Evolutionary conservation across 1,139 yeast genomes (phyloP), one percentile per base, ranked within the genome.

Genomic region (Pichia sp.): DNA sequence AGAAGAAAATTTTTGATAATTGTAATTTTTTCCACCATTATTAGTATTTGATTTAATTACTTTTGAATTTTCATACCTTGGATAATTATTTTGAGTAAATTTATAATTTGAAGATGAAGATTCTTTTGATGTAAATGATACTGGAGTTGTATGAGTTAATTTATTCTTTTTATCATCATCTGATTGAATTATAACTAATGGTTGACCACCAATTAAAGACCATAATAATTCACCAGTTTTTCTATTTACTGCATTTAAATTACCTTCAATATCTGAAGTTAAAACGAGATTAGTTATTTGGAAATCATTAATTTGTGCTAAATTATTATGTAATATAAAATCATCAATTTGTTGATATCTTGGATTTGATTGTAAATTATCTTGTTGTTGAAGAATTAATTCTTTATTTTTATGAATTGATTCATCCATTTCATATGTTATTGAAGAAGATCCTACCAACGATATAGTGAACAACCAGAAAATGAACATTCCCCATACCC

Each of bases 211-310:
- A 1, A 76, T 78, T 10, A 90, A 67, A 0, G 89, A 76, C 98
- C 98, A 92, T 25, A 84, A 62, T 26, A 83, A 67, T 39, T 79
- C 77, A 1, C 98, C 98, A 0, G 86, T 79, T 50, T 78, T 73
- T 53, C 98, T 72, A 56, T 84, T 83, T 11, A 92, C 66, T 0
- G 94, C 96, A 63, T 88, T 94, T 26, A 92, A 65, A 32, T 86
- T 82, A 1, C 98, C 98, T 59, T 92, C 97, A 2, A 90, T 77
- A 58, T 92, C 95, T 31, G 95, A 81, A 1, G 87, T 79, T 25
- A 90, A 66, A 2, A 89, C 65, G 30, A 84, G 62, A 56, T 83
- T 80, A 1, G 85, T 73, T 30, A 88, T 69, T 35, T 69, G 66
- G 73, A 83, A 83, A 53, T 81, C 83, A 26, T 66, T 66, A 27